Conservation (phyloP, 2,329 filamentous ascomycete genomes). For the Fusarium sp. region DNA sequence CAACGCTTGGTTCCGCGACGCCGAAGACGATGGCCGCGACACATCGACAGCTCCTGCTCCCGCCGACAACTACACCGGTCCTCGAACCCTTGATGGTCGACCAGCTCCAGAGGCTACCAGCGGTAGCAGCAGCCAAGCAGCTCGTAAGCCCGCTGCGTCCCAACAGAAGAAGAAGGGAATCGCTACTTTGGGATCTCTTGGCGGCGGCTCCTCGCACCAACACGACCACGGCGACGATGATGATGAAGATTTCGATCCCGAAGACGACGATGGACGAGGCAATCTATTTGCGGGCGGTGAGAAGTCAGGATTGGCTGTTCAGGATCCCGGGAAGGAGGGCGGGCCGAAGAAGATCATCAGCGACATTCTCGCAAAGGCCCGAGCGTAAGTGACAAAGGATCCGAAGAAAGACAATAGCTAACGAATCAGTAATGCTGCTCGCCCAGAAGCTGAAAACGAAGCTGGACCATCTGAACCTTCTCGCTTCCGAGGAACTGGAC, state of each 20-base stretch:
- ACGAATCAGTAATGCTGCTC: constrained; percentile 70
- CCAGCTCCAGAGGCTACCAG: constrained; percentile 64
- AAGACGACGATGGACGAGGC: constrained; percentile 71
- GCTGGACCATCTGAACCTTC: constrained; percentile 66
- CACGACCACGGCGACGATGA: constrained; percentile 73
- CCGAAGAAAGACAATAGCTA: constrained; percentile 12
- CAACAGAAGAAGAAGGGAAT: constrained; percentile 72
- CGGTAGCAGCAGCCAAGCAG: constrained; percentile 46
- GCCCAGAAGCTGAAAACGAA: constrained; percentile 66
- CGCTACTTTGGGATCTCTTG: constrained; percentile 72
- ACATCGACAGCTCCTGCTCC: constrained; percentile 59
- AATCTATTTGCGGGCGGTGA: constrained; percentile 89
- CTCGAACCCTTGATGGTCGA: constrained; percentile 74
- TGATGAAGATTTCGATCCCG: constrained; percentile 69
- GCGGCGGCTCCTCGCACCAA: constrained; percentile 62
- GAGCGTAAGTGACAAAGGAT: constrained; percentile 63
- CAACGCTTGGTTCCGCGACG: constrained; percentile 71
- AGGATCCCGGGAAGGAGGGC: constrained; percentile 69
- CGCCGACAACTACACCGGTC: constrained; percentile 69
- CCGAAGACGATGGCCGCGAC: constrained; percentile 64
- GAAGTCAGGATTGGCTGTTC: constrained; percentile 81
- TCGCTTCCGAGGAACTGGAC: constrained; percentile 78
- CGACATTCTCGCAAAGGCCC: constrained; percentile 76
- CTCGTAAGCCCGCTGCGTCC: constrained; percentile 56
- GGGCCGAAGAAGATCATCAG: constrained; percentile 71